These are phyloP conservation scores for Saturnispora saitoi DNA, from an alignment of 805 yeast genomes.

Conservation along the genomic window DNA sequence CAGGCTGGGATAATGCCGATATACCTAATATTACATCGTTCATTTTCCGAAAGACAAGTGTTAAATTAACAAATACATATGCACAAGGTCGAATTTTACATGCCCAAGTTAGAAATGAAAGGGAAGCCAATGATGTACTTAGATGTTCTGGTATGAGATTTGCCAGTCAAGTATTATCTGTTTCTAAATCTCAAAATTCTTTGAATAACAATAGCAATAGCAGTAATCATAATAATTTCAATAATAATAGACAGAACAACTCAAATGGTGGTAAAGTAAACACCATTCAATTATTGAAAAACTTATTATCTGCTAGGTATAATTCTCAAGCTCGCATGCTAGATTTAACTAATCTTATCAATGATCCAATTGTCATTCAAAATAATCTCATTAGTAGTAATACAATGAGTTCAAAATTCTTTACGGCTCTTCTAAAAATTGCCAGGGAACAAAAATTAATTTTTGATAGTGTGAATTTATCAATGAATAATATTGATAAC, in stretches of 20 bases:
- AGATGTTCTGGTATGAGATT: slow-evolving; percentile 71
- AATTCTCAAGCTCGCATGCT: slow-evolving; percentile 56
- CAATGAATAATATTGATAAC: slow-evolving; percentile 62
- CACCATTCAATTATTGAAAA: slow-evolving; percentile 55
- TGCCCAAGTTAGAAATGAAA: slow-evolving; percentile 46
- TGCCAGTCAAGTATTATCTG: slow-evolving; percentile 61
- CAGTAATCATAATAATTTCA: slow-evolving; percentile 6
- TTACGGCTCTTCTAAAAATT: slow-evolving; percentile 80
- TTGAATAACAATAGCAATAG: slow-evolving; percentile 15
- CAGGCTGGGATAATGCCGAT: slow-evolving; percentile 78
- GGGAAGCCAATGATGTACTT: slow-evolving; percentile 50
- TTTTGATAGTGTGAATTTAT: slow-evolving; percentile 64
- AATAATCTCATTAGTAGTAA: slow-evolving; percentile 49
- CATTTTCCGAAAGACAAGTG: slow-evolving; percentile 55
- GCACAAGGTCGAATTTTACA: slow-evolving; percentile 41
- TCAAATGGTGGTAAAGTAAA: slow-evolving; percentile 5
- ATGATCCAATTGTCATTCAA: slow-evolving; percentile 49
- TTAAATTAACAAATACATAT: slow-evolving; percentile 48
- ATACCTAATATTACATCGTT: slow-evolving; percentile 61
- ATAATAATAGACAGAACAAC: background rate
- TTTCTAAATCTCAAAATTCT: slow-evolving; percentile 31
- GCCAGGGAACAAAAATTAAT: slow-evolving; percentile 46
- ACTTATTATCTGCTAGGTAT: slow-evolving; percentile 59
- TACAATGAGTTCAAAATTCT: slow-evolving; percentile 60
- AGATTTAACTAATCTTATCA: slow-evolving; percentile 55